phyloP scores from a whole-genome alignment of 1,284 basidiomycete genomes.

The Hemileia vastatrix region DNA sequence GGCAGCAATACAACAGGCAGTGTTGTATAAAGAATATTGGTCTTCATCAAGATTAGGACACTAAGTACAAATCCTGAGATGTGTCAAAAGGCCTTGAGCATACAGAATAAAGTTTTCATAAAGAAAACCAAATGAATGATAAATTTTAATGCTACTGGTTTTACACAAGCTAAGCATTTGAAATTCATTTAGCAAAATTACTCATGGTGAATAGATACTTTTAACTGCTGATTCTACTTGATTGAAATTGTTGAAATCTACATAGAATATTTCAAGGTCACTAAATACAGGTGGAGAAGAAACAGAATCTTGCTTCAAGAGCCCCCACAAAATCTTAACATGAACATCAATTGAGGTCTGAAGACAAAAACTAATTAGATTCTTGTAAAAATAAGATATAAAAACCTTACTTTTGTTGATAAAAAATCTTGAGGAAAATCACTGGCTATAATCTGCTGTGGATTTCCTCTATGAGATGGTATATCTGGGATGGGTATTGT shows the following conservation, averaged over 20 bases:
- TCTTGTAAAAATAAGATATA: neutral
- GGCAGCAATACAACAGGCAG: neutral
- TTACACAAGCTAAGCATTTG: no score
- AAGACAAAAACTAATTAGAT: neutral
- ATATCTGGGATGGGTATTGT: neutral
- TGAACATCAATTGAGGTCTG: constrained; percentile 5
- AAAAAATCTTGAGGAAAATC: neutral
- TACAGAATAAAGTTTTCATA: neutral
- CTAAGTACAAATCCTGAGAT: neutral
- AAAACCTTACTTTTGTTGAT: constrained; percentile 2
- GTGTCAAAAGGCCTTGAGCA: neutral
- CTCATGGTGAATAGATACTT: no score
- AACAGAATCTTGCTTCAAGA: constrained; percentile 13
- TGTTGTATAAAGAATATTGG: neutral
- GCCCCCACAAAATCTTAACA: constrained; percentile 11
- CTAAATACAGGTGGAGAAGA: neutral
- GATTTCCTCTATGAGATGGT: neutral
- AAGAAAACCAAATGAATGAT: neutral
- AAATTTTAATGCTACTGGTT: neutral
- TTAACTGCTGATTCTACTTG: no score
- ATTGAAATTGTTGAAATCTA: no score
- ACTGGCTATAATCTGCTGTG: neutral
- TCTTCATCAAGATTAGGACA: constrained; percentile 1
- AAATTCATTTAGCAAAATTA: no score
- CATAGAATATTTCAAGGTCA: constrained; percentile 1